A percentile compares a stretch with the other conserved stretches of the same genome.
Conservation (phyloP, 2,329 filamentous ascomycete species). For the Talaromyces sp. region DNA sequence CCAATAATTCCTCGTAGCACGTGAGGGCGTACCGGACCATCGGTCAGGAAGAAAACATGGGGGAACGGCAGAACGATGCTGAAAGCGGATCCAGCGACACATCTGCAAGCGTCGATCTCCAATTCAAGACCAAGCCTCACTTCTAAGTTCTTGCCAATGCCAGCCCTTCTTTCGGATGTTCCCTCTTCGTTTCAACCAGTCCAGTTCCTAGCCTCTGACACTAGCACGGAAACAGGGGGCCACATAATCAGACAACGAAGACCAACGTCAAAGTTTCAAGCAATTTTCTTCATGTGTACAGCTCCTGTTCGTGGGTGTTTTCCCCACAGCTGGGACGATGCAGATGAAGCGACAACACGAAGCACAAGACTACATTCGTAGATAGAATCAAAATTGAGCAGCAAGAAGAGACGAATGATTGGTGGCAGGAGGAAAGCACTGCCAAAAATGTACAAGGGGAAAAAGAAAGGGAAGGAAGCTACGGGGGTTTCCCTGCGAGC, state of each 20-base stretch:
- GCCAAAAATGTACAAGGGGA: slow-evolving; percentile 1
- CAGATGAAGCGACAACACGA: background rate
- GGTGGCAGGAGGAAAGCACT: background rate
- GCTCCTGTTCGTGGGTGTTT: background rate
- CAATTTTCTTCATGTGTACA: background rate
- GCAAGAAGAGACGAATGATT: background rate
- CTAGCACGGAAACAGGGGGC: slow-evolving; percentile 10
- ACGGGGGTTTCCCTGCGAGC: background rate
- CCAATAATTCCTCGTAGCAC: background rate
- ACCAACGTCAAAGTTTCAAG: background rate
- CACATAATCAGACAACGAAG: background rate
- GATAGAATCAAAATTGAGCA: background rate
- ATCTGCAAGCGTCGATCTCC: slow-evolving; percentile 19
- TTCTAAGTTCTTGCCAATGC: slow-evolving; percentile 3
- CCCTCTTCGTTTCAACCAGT: background rate
- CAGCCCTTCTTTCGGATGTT: slow-evolving; percentile 1
- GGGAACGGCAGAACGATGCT: slow-evolving; percentile 9
- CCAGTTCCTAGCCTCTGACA: background rate
- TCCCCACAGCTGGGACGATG: background rate
- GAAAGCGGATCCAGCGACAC: slow-evolving; percentile 16
- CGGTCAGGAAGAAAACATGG: slow-evolving; percentile 5
- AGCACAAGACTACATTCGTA: background rate
- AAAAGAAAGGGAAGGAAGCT: background rate
- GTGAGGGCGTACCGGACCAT: slow-evolving; percentile 8
- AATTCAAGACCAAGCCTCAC: slow-evolving; percentile 20